Base-by-base conservation (phyloP, 768 basidiomycete species). In the Polyporus arcularius region DNA sequence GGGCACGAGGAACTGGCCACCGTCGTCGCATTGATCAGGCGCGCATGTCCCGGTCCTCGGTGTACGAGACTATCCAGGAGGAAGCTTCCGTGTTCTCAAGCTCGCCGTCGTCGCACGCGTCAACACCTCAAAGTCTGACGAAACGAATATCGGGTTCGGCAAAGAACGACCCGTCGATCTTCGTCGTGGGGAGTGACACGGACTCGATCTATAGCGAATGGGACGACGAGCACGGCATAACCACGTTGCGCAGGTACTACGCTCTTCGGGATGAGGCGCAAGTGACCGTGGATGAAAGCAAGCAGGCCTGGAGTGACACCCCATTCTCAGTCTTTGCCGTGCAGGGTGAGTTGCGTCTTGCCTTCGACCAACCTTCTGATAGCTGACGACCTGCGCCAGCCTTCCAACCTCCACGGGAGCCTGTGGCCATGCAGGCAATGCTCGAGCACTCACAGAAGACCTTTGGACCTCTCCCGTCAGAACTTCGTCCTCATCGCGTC, bases 21-120 rank as follows among this genome's bases (percentile, higher is more conserved):
- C 86, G 85, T 41, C 86, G 89, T 39, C 83, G 89, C 2, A 82
- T 85, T 52, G 90, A 89, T 1, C 81, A 85, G 50, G 80, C 83
- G 31, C 82, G 83, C 18, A 79, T 82, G 9, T 87, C 87, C 12
- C 80, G 87, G 4, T 76, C 84, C 0, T 92, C 90, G 0, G 81
- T 90, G 0, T 92, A 91, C 64, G 90, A 92, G 70, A 92, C 88
- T 0, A 92, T 93, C 50, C 80, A 90, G 57, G 91, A 93, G 66
- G 92, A 92, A 63, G 69, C 76, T 12, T 75, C 78, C 4, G 78
- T 74, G 12, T 53, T 68, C 30, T 68, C 60, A 9, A 67, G 65
- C 18, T 77, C 78, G 0, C 66, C 70, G 1, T 70, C 66, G 6
- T 53, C 53, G 6, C 56, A 70, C 53, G 51, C 53, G 28, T 30